Base-by-base conservation (phyloP, 352 stramenopile species). In the Phytopythium helicoides region DNA sequence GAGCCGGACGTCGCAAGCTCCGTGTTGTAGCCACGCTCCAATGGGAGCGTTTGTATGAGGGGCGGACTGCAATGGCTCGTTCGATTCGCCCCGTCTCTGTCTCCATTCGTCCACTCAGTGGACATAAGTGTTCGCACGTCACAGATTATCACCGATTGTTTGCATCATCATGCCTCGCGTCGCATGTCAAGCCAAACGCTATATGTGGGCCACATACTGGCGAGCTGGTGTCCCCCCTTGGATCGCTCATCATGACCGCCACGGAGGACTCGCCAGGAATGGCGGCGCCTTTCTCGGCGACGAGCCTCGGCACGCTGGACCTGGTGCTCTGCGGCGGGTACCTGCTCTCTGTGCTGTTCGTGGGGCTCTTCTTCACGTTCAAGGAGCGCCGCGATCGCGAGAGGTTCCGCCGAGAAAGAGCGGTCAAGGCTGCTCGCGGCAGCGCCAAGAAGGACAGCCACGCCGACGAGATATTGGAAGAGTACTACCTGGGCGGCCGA, bases 401-500 rank as follows among this genome's bases (percentile, higher is more conserved):
- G 23, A 50, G 52, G 16, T 36, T 71, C 25, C 71, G 64, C 10
- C 64, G 73, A 23, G 65, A 63, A 42, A 61, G 60, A 26, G 48
- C 63, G 35, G 52, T 5, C 33, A 58, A 56, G 39, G n/a, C n/a
- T n/a, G n/a, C n/a, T n/a, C n/a, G n/a, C n/a, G n/a, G n/a, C n/a
- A n/a, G n/a, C n/a, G 19, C 37, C 42, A 21, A 42, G 31, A 63
- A 61, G 38, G 34, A 35, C 36, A 59, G 48, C 31, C 48, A 50
- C 4, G 53, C 66, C 14, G 59, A 81, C 54, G 40, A 68, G 8
- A 54, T 84, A 15, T 54, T 89, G 21, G 78, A 92, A 37, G 76
- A 89, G 41, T 92, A 92, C 58, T 89, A 92, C 38, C 71, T 92
- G 16, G 78, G 81, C 3, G 76, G 78, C 18, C 68, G 76, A 5